A percentile compares a stretch with the other conserved stretches of the same genome.
phyloP scores from a whole-genome alignment of 805 yeast species.

The Nakazawaea sp. region DNA sequence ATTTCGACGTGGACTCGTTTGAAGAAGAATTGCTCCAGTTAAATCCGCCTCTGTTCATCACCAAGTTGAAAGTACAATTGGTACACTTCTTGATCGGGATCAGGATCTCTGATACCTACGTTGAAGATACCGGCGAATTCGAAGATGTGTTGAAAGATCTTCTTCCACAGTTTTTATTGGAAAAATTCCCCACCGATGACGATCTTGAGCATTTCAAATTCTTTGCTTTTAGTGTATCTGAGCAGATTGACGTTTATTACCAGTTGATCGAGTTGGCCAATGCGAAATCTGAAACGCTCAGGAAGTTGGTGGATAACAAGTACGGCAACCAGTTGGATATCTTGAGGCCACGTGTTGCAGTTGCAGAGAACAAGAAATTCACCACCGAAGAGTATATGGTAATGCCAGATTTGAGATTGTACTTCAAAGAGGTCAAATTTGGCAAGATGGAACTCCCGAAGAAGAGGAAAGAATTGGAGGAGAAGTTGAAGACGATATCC shows the following conservation, averaged over 20 bases:
- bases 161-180: conserved; percentile 9
- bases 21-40: conserved; percentile 54
- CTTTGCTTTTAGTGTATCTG: conserved; percentile 31
- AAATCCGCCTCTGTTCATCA: conserved; percentile 32
- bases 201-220: conserved; percentile 24
- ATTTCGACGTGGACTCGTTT: conserved; percentile 50
- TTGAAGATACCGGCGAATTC: conserved; percentile 16
- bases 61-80: conserved; percentile 35
- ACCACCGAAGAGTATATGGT: conserved; percentile 25
- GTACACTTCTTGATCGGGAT: conserved; percentile 32
- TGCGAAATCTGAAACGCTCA: conserved; percentile 32
- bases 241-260: conserved; percentile 44
- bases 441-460: conserved; percentile 28
- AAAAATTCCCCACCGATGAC: conserved; percentile 11
- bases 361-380: conserved; percentile 11
- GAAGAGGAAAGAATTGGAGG: conserved; percentile 22
- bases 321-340: conserved; percentile 21
- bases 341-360: conserved; percentile 17
- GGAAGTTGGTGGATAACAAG: conserved; percentile 39
- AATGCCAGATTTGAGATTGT: conserved; percentile 47
- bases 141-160: conserved; percentile 17
- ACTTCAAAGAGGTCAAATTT: conserved; percentile 27
- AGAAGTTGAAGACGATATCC: conserved; percentile 12
- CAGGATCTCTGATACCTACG: conserved; percentile 18
- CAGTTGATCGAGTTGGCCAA: conserved; percentile 36